phyloP scores from a whole-genome alignment of 2,329 filamentous ascomycete genomes.

The Fusarium fujikuroi region DNA sequence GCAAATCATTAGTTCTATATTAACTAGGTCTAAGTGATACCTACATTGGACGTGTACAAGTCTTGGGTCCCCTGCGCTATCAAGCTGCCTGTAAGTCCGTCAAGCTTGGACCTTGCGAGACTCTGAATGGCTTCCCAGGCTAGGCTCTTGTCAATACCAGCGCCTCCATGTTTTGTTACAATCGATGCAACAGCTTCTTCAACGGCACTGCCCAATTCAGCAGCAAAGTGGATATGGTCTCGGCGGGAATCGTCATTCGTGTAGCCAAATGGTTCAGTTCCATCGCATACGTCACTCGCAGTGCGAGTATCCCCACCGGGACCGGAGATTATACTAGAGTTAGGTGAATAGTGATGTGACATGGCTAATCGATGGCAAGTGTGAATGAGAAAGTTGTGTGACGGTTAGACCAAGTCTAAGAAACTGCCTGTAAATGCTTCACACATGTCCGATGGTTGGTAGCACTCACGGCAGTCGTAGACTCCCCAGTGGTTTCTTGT shows the following conservation, averaged over 20 bases:
- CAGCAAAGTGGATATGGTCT: not conserved
- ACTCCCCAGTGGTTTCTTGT: not conserved
- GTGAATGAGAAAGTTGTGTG: not conserved
- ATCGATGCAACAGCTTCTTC: not conserved
- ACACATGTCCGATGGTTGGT: not conserved
- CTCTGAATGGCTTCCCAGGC: not conserved
- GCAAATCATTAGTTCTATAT: not conserved
- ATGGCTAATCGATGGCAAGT: not conserved
- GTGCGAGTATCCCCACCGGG: not conserved
- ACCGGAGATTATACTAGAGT: not conserved
- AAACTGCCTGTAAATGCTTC: not conserved
- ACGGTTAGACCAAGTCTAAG: not conserved
- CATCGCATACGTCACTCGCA: not conserved
- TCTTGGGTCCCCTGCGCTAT: not conserved
- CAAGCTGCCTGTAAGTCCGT: not conserved
- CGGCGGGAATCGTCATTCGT: not conserved
- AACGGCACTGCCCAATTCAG: not conserved
- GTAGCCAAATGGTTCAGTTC: too few relatives aligned
- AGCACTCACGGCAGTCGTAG: not conserved
- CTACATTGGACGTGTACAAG: not conserved
- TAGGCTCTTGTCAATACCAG: not conserved
- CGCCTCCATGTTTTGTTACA: not conserved
- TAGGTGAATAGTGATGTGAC: not conserved
- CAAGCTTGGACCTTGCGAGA: not conserved
- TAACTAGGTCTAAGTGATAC: accelerated